A percentile compares a stretch with the other conserved stretches of the same genome.
These are phyloP conservation scores for Friedmanniomyces simplex DNA, from an alignment of 495 filamentous ascomycete genomes.

Conservation along the genomic window DNA sequence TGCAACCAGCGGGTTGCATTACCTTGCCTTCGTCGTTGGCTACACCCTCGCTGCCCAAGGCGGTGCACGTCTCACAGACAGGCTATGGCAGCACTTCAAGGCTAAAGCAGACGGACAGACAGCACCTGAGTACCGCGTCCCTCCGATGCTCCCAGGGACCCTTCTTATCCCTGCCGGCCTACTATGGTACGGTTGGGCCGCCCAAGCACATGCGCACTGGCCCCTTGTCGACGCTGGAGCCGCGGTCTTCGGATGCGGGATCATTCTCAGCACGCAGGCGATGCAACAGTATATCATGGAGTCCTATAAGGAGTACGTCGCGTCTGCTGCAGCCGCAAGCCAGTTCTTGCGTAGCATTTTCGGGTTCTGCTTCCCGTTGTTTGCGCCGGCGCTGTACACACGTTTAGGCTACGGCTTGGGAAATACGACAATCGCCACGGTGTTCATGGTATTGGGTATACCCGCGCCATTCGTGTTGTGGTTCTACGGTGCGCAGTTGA, in stretches of 20 bases:
- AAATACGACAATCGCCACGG: constrained; percentile 8
- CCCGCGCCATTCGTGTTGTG: constrained; percentile 8
- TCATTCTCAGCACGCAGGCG: constrained; percentile 3
- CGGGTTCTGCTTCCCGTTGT: constrained; percentile 12
- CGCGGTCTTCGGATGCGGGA: no score
- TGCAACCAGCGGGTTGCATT: constrained; percentile 25
- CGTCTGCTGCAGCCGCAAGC: constrained; percentile 7
- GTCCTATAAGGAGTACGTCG: constrained; percentile 5
- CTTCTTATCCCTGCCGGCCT: constrained; percentile 26
- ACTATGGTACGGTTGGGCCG: constrained; percentile 31
- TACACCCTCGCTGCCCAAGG: constrained; percentile 6
- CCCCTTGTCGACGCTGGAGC: constrained; percentile 11
- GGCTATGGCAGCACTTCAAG: constrained; percentile 8
- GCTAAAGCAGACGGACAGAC: neutral
- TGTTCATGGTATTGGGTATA: constrained; percentile 2
- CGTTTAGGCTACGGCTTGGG: constrained; percentile 10
- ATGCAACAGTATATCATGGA: constrained; percentile 12
- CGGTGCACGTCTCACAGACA: constrained; percentile 7
- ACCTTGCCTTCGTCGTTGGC: constrained; percentile 26
- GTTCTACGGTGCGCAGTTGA: constrained; percentile 8
- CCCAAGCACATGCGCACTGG: constrained; percentile 25
- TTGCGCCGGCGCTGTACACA: constrained; percentile 10
- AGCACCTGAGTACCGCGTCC: constrained; percentile 27
- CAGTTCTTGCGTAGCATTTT: constrained; percentile 9
- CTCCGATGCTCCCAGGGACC: constrained; percentile 19